Percentiles rank a stretch among this genome's conserved stretches.
phyloP scores from a whole-genome alignment of 306 rosid genomes.

The Glycine latifolia region DNA sequence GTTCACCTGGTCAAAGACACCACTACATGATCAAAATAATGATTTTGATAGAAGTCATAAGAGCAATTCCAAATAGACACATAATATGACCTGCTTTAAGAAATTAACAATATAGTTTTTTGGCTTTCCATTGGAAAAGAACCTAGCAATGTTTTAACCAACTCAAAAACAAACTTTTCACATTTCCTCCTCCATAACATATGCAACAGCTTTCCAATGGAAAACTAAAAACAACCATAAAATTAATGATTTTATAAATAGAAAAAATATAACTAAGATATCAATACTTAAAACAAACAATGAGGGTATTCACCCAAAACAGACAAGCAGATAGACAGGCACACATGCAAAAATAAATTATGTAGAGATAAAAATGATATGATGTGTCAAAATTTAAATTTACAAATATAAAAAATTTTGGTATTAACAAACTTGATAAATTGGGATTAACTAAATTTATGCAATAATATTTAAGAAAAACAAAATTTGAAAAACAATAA shows the following conservation, averaged over 20 bases:
- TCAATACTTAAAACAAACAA: not conserved
- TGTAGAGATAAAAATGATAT: too few relatives aligned
- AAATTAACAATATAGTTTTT: not conserved
- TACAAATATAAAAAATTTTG: too few relatives aligned
- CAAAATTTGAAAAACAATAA: too few relatives aligned
- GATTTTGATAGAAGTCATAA: slow-evolving; percentile 10
- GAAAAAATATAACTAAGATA: slow-evolving; percentile 29
- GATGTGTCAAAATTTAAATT: too few relatives aligned
- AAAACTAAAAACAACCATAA: not conserved
- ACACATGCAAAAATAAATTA: not conserved
- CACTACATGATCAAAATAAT: slow-evolving; percentile 35
- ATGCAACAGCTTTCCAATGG: not conserved
- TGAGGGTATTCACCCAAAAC: not conserved
- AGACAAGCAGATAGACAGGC: not conserved
- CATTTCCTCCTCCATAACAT: not conserved
- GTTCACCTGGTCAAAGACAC: slow-evolving; percentile 67
- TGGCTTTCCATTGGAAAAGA: not conserved
- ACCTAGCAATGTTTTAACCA: not conserved
- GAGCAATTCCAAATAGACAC: slow-evolving; percentile 16
- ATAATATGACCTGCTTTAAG: not conserved
- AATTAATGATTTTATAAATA: slow-evolving; percentile 10
- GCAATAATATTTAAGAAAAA: too few relatives aligned
- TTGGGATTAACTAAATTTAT: too few relatives aligned
- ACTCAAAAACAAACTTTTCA: not conserved
- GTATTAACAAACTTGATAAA: too few relatives aligned